Conservation (phyloP, 495 filamentous ascomycete species). For the Apodospora peruviana region DNA sequence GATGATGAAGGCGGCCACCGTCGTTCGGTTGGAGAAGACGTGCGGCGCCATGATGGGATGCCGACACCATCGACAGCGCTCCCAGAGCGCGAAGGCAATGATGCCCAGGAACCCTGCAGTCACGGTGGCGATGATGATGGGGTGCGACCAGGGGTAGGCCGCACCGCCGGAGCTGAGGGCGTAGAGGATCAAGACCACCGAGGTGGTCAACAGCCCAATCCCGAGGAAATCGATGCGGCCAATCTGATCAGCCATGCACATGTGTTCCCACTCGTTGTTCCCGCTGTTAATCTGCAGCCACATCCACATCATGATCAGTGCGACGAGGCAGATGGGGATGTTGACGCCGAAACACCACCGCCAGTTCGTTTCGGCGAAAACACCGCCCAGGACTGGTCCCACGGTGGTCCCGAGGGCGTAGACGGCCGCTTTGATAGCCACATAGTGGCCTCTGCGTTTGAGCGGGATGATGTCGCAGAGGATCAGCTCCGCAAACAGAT, state of each 20-base stretch:
- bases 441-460: slow-evolving; percentile 55
- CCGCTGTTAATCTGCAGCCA: slow-evolving; percentile 23
- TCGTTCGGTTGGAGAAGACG: slow-evolving; percentile 32
- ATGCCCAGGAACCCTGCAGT: slow-evolving; percentile 19
- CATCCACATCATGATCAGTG: slow-evolving; percentile 22
- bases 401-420: slow-evolving; percentile 71
- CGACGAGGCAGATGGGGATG: slow-evolving; percentile 19
- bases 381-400: slow-evolving; percentile 70
- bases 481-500: slow-evolving; percentile 33
- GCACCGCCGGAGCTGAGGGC: slow-evolving; percentile 26
- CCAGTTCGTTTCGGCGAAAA: slow-evolving; percentile 53
- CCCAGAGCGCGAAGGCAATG: slow-evolving; percentile 19
- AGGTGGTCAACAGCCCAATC: slow-evolving; percentile 22
- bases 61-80: slow-evolving; percentile 18
- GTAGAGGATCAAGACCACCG: slow-evolving; percentile 28
- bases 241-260: slow-evolving; percentile 7
- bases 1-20: slow-evolving; percentile 20
- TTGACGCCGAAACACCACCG: slow-evolving; percentile 26
- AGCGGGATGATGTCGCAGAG: slow-evolving; percentile 70
- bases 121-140: slow-evolving; percentile 14
- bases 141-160: slow-evolving; percentile 18
- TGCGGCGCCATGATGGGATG: slow-evolving; percentile 29
- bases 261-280: slow-evolving; percentile 3
- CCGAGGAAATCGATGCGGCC: slow-evolving; percentile 24
- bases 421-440: slow-evolving; percentile 53